Base-by-base conservation (phyloP, 2,329 filamentous ascomycete species). In the Nemania sp. region DNA sequence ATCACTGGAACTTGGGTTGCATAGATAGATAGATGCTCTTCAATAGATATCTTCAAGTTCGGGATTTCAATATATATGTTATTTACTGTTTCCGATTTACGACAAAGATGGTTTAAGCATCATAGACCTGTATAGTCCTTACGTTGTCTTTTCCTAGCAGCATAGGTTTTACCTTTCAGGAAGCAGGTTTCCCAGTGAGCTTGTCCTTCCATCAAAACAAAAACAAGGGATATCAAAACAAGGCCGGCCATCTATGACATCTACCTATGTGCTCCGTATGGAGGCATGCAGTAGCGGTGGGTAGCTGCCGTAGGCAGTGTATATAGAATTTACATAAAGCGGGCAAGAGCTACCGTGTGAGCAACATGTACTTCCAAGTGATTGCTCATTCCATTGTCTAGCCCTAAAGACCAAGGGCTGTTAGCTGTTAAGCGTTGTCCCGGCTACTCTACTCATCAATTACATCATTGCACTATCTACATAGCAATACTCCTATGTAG, bases 131-230 rank as follows among this genome's bases (percentile, higher is more conserved):
- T 13, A 5, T 41, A 7, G 32, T n/a, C n/a, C n/a, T n/a, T 11
- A 35, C 11, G 1, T 35, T 11, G 32, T 35, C 32, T 11, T 35
- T 35, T 35, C 11, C 32, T 35, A 35, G 11, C 24, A 29, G 24
- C 29, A 13, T 5, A 52, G 18, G 5, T 29, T 52, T 22, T 29
- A 15, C 38, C 38, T 29, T 52, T 4, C 49, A 15, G n/a, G 13
- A 52, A 52, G 49, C 49, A 52, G 24, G 49, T 29, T 52, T 52
- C 24, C 24, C 5, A 41, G 38, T 52, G 49, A 22, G 49, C 18
- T 52, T 18, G 49, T 29, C 26, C 11, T 7, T 52, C 49, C 38
- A 13, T 41, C 38, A 41, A 41, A 41, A 41, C 38, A 41, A 41
- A 41, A 41, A 41, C 38, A 15, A 41, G 38, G 18, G 11, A 5